Evolutionary conservation across 1,284 basidiomycete genomes (phyloP), one percentile per base, ranked within the genome.

Genomic region (Leccinum holopus): DNA sequence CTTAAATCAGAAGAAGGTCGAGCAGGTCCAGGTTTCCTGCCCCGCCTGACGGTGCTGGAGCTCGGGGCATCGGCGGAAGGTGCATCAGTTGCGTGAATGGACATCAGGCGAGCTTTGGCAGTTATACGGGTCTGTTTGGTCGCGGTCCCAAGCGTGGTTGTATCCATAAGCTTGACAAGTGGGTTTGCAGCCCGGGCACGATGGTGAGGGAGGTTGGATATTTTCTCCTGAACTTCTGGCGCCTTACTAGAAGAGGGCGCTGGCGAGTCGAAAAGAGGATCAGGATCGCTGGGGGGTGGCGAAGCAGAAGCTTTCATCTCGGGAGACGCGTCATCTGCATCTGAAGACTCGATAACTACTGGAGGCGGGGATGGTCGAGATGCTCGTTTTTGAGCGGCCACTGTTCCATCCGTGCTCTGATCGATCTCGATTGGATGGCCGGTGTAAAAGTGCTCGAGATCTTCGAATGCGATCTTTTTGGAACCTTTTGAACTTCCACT

Each of bases 131-230:
- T 74, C 28, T 77, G 64, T 57, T 62, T 77, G 66, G 8, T 60
- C 63, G 41, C 68, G 62, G 25, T 59, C 61, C 57, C 72, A 11
- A 18, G 21, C 12, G 66, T 58, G n/a, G 78, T 69, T 51, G 79
- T 71, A 58, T 86, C 82, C 5, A 80, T 71, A 60, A 83, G 69
- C 67, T 83, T 83, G 16, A 88, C 80, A 3, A 77, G 77, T 18
- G 87, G 84, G 30, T 86, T 84, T 9, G 78, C 77, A 14, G 72
- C 75, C 53, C 83, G 81, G 2, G 70, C 73, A 59, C 81, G 80
- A 69, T 85, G 85, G 2, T 74, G 71, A 41, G 83, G 82, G 0
- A 72, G 51, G 16, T 11, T 28, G 5, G 60, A 7, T 2, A 60
- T 63, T 32, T 14, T 56, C 18, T 21, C 47, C 28, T 58, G 63